Base-by-base conservation (phyloP, 2,329 filamentous ascomycete species). In the Fulvia fulva region DNA sequence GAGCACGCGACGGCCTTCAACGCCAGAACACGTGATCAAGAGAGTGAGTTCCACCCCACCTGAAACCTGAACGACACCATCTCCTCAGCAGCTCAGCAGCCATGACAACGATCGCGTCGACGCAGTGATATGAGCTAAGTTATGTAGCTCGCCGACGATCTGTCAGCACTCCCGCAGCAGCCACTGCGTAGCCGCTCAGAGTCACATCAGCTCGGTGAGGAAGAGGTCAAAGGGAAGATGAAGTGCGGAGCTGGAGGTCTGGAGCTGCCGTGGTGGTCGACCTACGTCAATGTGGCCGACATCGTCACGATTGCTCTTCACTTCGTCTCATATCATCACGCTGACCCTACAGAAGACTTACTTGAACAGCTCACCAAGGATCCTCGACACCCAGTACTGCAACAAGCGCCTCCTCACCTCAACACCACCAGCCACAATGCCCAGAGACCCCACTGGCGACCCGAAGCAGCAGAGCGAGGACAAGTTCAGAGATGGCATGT, bases 391-490 rank as follows among this genome's bases (percentile, higher is more conserved):
- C 6, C 34, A 37, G 16, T n/a, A 11, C 34, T 12, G 14, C 34
- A 41, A 6, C 7, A 41, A 2, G 3, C 37, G 19, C 37, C 3
- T n/a, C 37, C 19, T 4, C 5, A 41, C 3, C 12, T 32, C n/a
- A 26, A 43, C 21, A 43, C 46, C 53, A 54, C 25, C 43, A 23
- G 57, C 16, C 54, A 67, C 45, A n/a, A 70, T 73, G 71, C 67
- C 72, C 16, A 61, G 61, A 49, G 56, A 62, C 41, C 66, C 67
- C 19, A 76, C 73, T 30, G 75, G 75, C 53, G 68, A 77, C 58
- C 76, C 76, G 1, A 77, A 77, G 11, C 58, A 65, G 9, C 74
- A 77, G 60, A 61, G 68, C 28, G 14, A 57, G 4, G 67, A 71
- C 21, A 44, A 68, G 9, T 77, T 77, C 67, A 58, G 65, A 46